phyloP scores from a whole-genome alignment of 192 early-diverging fungal species.

The Backusella westeae region DNA sequence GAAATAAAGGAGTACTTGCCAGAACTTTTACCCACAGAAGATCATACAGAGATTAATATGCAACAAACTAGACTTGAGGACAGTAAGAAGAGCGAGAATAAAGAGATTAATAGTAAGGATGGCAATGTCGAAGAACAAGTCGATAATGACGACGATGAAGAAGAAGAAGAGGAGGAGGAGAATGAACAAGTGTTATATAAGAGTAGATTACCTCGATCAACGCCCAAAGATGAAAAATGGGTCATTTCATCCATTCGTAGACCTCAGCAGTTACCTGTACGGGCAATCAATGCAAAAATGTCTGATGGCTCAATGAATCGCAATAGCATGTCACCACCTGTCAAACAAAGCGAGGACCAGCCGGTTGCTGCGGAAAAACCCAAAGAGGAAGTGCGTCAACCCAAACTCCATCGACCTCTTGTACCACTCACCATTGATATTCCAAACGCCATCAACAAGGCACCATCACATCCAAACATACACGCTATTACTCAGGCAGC shows the following conservation, averaged over 20 bases:
- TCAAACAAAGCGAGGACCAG: not conserved
- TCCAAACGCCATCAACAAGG: conserved; percentile 6
- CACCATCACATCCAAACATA: not conserved
- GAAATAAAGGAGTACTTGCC: not conserved
- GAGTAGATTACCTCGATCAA: conserved; percentile 10
- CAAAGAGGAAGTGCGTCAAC: not conserved
- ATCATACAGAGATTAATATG: not conserved
- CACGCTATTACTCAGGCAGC: not conserved
- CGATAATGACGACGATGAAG: not conserved
- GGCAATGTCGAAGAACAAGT: not conserved
- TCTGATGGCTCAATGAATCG: conserved; percentile 12
- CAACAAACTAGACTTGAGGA: not conserved
- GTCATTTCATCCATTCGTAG: conserved; percentile 34
- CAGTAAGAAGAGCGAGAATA: not conserved
- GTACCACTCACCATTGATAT: conserved; percentile 28
- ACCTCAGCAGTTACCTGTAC: conserved; percentile 29
- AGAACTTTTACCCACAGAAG: not conserved
- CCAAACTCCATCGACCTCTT: conserved; percentile 12
- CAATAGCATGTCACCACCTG: not conserved
- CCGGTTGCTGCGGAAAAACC: not conserved
- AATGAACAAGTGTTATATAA: not conserved
- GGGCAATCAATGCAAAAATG: conserved; percentile 6
- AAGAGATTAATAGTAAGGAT: not conserved
- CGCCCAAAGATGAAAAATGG: conserved; percentile 35
- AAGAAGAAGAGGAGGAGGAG: conserved; percentile 14